phyloP scores from a whole-genome alignment of 305 asterid genomes.

The Solanum hybrid region DNA sequence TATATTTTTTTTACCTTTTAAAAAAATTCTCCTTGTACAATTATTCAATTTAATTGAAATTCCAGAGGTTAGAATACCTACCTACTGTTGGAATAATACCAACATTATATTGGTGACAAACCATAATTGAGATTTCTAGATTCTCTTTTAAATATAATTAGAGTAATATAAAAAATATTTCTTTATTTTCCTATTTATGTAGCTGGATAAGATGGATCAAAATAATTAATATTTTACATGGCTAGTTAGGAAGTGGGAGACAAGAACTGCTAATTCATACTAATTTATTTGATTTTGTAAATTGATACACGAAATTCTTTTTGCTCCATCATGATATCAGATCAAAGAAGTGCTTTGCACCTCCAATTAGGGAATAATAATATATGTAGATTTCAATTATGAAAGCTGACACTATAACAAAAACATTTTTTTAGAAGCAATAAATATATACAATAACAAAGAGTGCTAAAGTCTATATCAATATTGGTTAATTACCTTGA shows the following conservation, averaged over 20 bases:
- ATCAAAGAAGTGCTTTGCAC: slow-evolving; percentile 2
- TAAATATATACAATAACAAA: too few species aligned
- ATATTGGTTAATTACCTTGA: not conserved
- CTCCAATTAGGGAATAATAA: not conserved
- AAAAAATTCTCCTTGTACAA: not conserved
- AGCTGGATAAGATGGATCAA: not conserved
- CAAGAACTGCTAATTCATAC: not conserved
- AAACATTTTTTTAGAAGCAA: not conserved
- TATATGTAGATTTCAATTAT: not conserved
- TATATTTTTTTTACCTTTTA: not conserved
- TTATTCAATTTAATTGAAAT: not conserved
- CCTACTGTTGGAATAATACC: not conserved
- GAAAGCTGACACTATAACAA: not conserved
- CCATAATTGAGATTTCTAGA: not conserved
- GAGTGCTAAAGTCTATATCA: too few species aligned
- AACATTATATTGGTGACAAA: not conserved
- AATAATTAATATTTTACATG: not conserved
- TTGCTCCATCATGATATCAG: not conserved
- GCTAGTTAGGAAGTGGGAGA: slow-evolving; percentile 1
- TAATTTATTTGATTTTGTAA: not conserved
- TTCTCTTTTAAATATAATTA: not conserved
- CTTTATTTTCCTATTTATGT: not conserved
- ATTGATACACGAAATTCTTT: not conserved
- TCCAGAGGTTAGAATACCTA: not conserved
- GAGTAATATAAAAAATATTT: not conserved